These are phyloP conservation scores for Pyricularia pennisetigena DNA, from an alignment of 2,329 filamentous ascomycete species.

Conservation along the genomic window DNA sequence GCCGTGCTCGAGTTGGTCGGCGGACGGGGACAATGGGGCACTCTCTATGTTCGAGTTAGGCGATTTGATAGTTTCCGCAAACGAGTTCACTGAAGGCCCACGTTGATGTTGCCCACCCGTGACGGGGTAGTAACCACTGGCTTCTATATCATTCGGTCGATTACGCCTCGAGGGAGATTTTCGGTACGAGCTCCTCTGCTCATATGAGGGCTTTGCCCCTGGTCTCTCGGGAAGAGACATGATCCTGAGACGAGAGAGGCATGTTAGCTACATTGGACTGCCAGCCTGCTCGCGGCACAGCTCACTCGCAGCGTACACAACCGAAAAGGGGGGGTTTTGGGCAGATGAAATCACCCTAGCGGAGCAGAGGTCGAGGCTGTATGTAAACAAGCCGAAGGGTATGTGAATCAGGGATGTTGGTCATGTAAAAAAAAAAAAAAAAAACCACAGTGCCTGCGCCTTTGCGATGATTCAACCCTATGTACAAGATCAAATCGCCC, in stretches of 20 bases:
- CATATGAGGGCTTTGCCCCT: conserved; percentile 49
- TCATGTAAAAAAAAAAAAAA: not conserved
- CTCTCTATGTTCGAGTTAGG: conserved; percentile 47
- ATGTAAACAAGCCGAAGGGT: not conserved
- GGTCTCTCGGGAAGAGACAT: conserved; percentile 59
- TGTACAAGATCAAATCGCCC: not conserved
- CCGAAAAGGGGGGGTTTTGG: not conserved
- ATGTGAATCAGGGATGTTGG: not conserved
- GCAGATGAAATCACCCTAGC: not conserved
- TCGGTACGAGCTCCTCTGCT: conserved; percentile 55
- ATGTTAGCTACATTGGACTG: not conserved
- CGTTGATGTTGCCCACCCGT: conserved; percentile 36
- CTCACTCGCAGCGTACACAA: not conserved
- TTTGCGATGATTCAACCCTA: not conserved
- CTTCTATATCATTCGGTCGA: conserved; percentile 61
- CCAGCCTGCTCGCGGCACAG: not conserved
- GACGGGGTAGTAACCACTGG: conserved; percentile 41
- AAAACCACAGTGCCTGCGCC: not conserved
- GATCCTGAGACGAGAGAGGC: conserved; percentile 20
- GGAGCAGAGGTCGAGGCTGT: not conserved
- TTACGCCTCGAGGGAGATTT: conserved; percentile 58
- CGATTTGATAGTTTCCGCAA: conserved; percentile 45
- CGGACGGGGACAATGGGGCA: conserved; percentile 42
- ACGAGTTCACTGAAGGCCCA: conserved; percentile 47
- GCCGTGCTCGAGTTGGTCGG: conserved; percentile 15